Conservation (phyloP, 768 basidiomycete species). For the Mycena amicta region DNA sequence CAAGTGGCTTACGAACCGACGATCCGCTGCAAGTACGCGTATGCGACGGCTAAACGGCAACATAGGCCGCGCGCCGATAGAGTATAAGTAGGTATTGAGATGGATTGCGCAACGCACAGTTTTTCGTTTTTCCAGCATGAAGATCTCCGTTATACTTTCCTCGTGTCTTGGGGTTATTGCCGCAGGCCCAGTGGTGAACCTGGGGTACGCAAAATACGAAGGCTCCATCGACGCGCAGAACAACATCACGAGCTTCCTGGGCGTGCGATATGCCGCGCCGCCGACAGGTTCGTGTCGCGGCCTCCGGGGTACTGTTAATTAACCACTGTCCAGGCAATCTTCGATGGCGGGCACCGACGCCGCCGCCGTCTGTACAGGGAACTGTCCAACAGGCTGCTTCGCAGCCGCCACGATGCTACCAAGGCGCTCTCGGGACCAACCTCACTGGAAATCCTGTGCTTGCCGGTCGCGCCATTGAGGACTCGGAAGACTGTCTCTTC, state of each 20-base stretch:
- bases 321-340: not conserved
- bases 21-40: too few relatives aligned
- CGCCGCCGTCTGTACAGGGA: constrained; percentile 2
- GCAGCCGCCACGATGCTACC: constrained; percentile 8
- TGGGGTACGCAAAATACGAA: constrained; percentile 29
- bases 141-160: not conserved
- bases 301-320: not conserved
- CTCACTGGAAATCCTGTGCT: not conserved
- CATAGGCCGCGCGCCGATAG: too few relatives aligned
- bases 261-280: constrained; percentile 36
- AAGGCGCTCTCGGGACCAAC: not conserved
- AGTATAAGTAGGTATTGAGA: too few relatives aligned
- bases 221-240: constrained; percentile 21
- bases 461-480: constrained; percentile 9
- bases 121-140: too few relatives aligned
- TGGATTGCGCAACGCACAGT: too few relatives aligned
- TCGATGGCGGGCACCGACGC: constrained; percentile 9
- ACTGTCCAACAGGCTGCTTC: constrained; percentile 4
- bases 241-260: constrained; percentile 25
- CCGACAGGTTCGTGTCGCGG: constrained; percentile 27
- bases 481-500: constrained; percentile 35
- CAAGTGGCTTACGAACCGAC: too few relatives aligned
- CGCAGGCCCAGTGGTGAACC: constrained; percentile 23
- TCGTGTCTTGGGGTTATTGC: not conserved
- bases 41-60: too few relatives aligned